Evolutionary conservation across 2,329 filamentous ascomycete genomes (phyloP).

Genomic region (Calonectria leucothoes): DNA sequence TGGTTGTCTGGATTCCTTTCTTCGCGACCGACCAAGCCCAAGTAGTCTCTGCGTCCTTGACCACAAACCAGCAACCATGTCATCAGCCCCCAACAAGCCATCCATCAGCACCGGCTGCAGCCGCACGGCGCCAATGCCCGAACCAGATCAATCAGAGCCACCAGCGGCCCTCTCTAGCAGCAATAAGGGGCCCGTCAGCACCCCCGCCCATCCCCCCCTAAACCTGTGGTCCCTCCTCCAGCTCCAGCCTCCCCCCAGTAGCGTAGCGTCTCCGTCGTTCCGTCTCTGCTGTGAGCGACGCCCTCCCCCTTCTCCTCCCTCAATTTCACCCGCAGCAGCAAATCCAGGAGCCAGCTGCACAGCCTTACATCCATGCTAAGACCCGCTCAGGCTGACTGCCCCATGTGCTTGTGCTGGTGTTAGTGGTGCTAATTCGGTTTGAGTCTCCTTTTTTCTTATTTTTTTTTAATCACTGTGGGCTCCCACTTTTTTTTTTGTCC

Average conservation of each 20-base stretch:
- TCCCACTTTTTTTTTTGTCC: slow-evolving; percentile 8
- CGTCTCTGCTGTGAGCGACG: background rate
- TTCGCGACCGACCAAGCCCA: background rate
- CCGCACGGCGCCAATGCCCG: slow-evolving; percentile 17
- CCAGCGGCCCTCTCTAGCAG: slow-evolving; percentile 1
- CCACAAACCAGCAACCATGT: background rate
- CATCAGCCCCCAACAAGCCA: slow-evolving; percentile 5
- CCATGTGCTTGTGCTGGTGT: slow-evolving; percentile 4
- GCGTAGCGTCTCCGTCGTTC: slow-evolving; percentile 1
- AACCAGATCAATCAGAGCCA: slow-evolving; percentile 1
- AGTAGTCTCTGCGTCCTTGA: background rate
- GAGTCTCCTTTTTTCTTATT: slow-evolving; percentile 12
- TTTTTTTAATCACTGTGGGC: slow-evolving; percentile 22
- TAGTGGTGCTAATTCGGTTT: slow-evolving; percentile 2
- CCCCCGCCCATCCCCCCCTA: slow-evolving; percentile 2
- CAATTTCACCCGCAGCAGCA: slow-evolving; percentile 4
- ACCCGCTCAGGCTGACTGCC: slow-evolving; percentile 11
- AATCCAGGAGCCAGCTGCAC: slow-evolving; percentile 1
- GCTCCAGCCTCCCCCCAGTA: slow-evolving; percentile 1
- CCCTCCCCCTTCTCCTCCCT: background rate
- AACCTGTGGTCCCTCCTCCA: background rate
- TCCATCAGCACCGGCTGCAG: slow-evolving; percentile 15
- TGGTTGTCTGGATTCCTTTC: background rate
- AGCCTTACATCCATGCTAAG: slow-evolving; percentile 13
- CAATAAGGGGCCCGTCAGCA: slow-evolving; percentile 2